Evolutionary conservation across 2,329 filamentous ascomycete genomes (phyloP).

Genomic region (Sarocladium kiliense): DNA sequence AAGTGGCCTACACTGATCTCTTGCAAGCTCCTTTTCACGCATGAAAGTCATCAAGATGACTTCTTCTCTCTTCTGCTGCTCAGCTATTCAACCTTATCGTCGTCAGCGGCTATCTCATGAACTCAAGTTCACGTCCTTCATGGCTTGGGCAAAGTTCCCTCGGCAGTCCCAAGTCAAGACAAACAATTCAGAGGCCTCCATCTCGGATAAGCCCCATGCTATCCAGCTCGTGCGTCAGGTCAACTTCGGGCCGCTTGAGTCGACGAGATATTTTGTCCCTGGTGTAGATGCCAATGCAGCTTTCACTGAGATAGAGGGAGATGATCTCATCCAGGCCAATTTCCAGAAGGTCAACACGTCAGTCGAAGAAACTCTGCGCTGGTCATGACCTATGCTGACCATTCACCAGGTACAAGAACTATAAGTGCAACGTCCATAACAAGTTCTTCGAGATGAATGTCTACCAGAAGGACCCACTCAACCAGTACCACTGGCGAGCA

Average conservation of each 20-base stretch:
- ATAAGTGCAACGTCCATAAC: slow-evolving; percentile 30
- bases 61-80: slow-evolving; percentile 21
- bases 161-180: slow-evolving; percentile 12
- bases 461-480: slow-evolving; percentile 40
- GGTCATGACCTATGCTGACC: neutral
- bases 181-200: neutral
- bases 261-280: slow-evolving; percentile 35
- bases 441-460: slow-evolving; percentile 45
- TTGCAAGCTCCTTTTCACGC: neutral
- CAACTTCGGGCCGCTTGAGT: slow-evolving; percentile 38
- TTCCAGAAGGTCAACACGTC: slow-evolving; percentile 40
- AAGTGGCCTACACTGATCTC: no score
- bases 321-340: slow-evolving; percentile 33
- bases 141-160: slow-evolving; percentile 26
- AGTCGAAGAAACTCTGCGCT: slow-evolving; percentile 12
- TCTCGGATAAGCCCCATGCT: slow-evolving; percentile 18
- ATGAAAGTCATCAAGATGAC: slow-evolving; percentile 10
- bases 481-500: slow-evolving; percentile 38
- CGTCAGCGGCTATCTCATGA: slow-evolving; percentile 19
- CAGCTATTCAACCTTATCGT: slow-evolving; percentile 17
- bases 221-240: slow-evolving; percentile 39
- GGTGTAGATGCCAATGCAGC: neutral
- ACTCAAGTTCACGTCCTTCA: slow-evolving; percentile 19
- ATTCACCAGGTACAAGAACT: neutral
- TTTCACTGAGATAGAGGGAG: slow-evolving; percentile 30